Percentiles rank a stretch among this genome's conserved stretches.
These are phyloP conservation scores for Circinella minor DNA, from an alignment of 371 early-diverging fungal genomes.

Conservation along the genomic window DNA sequence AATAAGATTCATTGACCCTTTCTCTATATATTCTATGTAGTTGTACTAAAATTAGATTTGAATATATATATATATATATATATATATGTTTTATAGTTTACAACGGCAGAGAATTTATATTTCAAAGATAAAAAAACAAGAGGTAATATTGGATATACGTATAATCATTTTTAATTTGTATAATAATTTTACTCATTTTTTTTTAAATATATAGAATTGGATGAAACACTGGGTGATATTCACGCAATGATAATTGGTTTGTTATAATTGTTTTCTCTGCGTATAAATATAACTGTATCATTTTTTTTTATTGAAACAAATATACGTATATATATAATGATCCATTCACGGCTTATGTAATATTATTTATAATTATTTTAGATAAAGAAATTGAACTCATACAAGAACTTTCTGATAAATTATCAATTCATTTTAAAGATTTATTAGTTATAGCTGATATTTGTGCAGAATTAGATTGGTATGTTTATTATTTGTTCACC, in stretches of 20 bases:
- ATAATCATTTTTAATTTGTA: too few species aligned
- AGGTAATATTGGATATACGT: conserved; percentile 39
- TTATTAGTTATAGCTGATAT: conserved; percentile 44
- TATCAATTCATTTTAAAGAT: conserved; percentile 40
- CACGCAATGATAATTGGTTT: conserved; percentile 71
- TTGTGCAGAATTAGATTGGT: conserved; percentile 79
- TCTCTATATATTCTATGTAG: background rate
- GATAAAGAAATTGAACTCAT: conserved; percentile 80
- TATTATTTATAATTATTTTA: conserved; percentile 7
- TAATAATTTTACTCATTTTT: too few species aligned
- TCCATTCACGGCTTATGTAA: background rate
- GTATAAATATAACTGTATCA: too few species aligned
- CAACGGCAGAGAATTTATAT: conserved; percentile 68
- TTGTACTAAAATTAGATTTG: too few species aligned
- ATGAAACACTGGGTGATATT: conserved; percentile 76
- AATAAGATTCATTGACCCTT: background rate
- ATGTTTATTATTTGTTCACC: background rate
- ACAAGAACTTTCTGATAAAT: conserved; percentile 62
- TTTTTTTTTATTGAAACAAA: too few species aligned
- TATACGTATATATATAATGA: too few species aligned
- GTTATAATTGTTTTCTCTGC: conserved; percentile 25
- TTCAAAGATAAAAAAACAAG: conserved; percentile 72
- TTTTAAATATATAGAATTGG: conserved; percentile 71
- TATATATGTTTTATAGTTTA: conserved; percentile 54
- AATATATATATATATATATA: too few species aligned